These are phyloP conservation scores for Gaultheria prostrata DNA, from an alignment of 148 eudicot species.

Conservation along the genomic window DNA sequence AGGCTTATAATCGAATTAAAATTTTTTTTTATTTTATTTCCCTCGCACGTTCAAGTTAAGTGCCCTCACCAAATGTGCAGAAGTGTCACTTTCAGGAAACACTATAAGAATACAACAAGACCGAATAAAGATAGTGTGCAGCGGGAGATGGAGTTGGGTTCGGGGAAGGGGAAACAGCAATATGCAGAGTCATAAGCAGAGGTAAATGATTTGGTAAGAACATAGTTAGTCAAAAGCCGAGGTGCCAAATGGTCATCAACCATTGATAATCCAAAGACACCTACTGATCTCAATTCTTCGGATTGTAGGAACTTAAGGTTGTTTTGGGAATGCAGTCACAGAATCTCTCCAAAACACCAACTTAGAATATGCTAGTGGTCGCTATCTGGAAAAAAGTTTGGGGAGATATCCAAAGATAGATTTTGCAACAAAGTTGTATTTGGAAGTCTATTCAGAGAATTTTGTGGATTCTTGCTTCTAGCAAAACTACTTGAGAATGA, in stretches of 20 bases:
- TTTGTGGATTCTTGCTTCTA: background rate
- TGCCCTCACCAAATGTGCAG: background rate
- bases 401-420: background rate
- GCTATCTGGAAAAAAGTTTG: background rate
- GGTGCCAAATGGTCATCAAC: background rate
- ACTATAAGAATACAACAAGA: background rate
- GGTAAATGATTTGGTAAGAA: background rate
- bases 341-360: background rate
- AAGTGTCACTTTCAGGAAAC: background rate
- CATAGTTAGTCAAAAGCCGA: background rate
- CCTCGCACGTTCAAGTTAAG: background rate
- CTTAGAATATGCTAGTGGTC: background rate
- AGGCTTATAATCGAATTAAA: background rate
- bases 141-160: background rate
- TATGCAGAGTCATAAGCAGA: background rate
- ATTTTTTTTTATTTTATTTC: background rate
- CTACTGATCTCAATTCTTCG: background rate
- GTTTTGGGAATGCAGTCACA: background rate
- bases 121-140: background rate
- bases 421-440: background rate
- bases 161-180: background rate
- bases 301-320: background rate
- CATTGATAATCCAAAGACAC: conserved; percentile 3
- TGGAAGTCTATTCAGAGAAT: background rate
- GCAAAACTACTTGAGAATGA: background rate